Evolutionary conservation across 2,329 filamentous ascomycete species (phyloP).

Genomic region (Botrytis fragariae): DNA sequence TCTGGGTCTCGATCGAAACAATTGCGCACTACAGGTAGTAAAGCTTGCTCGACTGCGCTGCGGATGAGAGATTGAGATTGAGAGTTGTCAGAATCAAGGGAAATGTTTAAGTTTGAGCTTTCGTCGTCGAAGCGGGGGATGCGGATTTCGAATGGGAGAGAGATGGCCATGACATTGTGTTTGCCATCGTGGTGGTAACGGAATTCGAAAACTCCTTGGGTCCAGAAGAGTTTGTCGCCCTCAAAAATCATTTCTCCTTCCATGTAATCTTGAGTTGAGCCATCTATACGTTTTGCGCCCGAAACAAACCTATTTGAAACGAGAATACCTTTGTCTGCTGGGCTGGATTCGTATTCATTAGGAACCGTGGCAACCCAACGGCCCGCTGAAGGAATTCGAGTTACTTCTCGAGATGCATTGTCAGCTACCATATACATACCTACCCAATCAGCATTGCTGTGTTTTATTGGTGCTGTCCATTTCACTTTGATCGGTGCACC

Average conservation of each 20-base stretch:
- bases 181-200: slow-evolving; percentile 92
- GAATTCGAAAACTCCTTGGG: slow-evolving; percentile 92
- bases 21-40: slow-evolving; percentile 83
- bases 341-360: slow-evolving; percentile 71
- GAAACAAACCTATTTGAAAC: slow-evolving; percentile 61
- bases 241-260: slow-evolving; percentile 82
- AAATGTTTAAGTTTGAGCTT: slow-evolving; percentile 43
- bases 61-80: slow-evolving; percentile 61
- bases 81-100: slow-evolving; percentile 43
- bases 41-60: slow-evolving; percentile 67
- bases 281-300: slow-evolving; percentile 44
- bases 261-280: slow-evolving; percentile 57
- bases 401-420: slow-evolving; percentile 81
- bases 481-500: slow-evolving; percentile 84
- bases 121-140: slow-evolving; percentile 78
- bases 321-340: slow-evolving; percentile 74
- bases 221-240: slow-evolving; percentile 97
- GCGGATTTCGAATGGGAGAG: slow-evolving; percentile 86
- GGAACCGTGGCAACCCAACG: slow-evolving; percentile 83
- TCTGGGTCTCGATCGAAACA: slow-evolving; percentile 91
- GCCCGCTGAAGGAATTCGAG: slow-evolving; percentile 79
- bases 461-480: slow-evolving; percentile 85
- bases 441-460: slow-evolving; percentile 91
- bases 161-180: slow-evolving; percentile 92
- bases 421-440: slow-evolving; percentile 95